A percentile compares a stretch with the other conserved stretches of the same genome.
These are phyloP conservation scores for Rhodotorula graminis DNA, from an alignment of 768 basidiomycete genomes.

Conservation along the genomic window DNA sequence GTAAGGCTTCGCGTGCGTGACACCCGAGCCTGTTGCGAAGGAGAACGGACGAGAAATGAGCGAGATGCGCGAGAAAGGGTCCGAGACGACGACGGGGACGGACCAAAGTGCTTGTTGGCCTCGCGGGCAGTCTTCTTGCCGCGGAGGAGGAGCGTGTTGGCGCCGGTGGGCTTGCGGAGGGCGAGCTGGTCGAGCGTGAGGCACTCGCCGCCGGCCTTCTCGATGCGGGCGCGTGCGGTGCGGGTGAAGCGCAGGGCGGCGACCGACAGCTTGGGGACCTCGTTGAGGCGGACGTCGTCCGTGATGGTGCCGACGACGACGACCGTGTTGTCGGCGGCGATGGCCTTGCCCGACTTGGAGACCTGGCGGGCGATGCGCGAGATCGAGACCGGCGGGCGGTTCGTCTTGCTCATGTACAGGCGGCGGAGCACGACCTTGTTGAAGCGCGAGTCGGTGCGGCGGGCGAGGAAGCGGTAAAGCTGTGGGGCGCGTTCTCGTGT, in stretches of 20 bases:
- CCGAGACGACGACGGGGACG: neutral
- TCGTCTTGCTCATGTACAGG: slow-evolving; percentile 93
- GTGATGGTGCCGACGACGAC: slow-evolving; percentile 89
- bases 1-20: slow-evolving; percentile 66
- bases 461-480: slow-evolving; percentile 98
- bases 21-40: slow-evolving; percentile 10
- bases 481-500: slow-evolving; percentile 45
- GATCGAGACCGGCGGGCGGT: slow-evolving; percentile 92
- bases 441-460: slow-evolving; percentile 90
- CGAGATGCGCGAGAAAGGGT: neutral
- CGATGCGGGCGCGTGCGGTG: slow-evolving; percentile 86
- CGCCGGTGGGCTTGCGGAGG: slow-evolving; percentile 83
- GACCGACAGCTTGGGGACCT: slow-evolving; percentile 82
- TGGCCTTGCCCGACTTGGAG: slow-evolving; percentile 48
- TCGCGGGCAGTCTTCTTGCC: slow-evolving; percentile 91
- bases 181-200: slow-evolving; percentile 94
- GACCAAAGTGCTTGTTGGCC: slow-evolving; percentile 95
- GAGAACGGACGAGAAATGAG: neutral
- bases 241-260: slow-evolving; percentile 94
- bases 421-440: slow-evolving; percentile 97
- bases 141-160: slow-evolving; percentile 87
- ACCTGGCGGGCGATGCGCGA: slow-evolving; percentile 68
- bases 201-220: slow-evolving; percentile 89
- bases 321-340: slow-evolving; percentile 69
- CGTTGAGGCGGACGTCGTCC: slow-evolving; percentile 82